Base-by-base conservation (phyloP, 768 basidiomycete species). In the Amanita subjunquillea region DNA sequence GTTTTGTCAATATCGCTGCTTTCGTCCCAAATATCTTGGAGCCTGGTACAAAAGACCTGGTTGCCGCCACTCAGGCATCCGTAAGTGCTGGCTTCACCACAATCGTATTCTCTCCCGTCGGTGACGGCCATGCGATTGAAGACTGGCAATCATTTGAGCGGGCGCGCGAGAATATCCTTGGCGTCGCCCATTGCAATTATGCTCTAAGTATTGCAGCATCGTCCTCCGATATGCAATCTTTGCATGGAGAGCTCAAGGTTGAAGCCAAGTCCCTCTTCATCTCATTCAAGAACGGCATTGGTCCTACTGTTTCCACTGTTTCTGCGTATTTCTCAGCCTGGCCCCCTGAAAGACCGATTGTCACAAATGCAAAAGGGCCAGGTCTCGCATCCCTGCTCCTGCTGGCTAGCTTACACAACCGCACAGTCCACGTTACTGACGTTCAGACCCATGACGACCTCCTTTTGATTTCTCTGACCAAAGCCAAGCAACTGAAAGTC, bases 371-470 rank as follows among this genome's bases (percentile, higher is more conserved):
- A 20, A 85, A 86, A 63, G 86, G 90, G 10, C 85, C 92, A 2
- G 87, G 93, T 58, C 79, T 98, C 9, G 95, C 96, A 1, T 96
- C 95, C 0, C 79, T 97, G 36, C 79, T 99, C 30, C 77, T 99
- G 25, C 71, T 98, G 44, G 93, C 95, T n/a, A 94, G 90, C 60
- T 79, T 99, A 42, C 85, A 98, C 67, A 83, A 77, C 61, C 83
- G 92, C 55, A 83, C 80, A 57, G 79, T 98, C 8, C 96, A 99
- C 65, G 78, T 98, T 58, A 90, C 90, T 7, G 88, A 94, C 60
- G 90, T 98, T 30, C 83, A 83, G 56, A 86, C 76, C 56, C 77
- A 79, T 58, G 91, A 94, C 51, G 96, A 98, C 62, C 72, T 99
- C 45, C 73, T 87, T 29, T 71, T 99, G 54, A 97, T 99, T 63